phyloP scores from a whole-genome alignment of 2,329 filamentous ascomycete species.

The Aspergillus sp. region DNA sequence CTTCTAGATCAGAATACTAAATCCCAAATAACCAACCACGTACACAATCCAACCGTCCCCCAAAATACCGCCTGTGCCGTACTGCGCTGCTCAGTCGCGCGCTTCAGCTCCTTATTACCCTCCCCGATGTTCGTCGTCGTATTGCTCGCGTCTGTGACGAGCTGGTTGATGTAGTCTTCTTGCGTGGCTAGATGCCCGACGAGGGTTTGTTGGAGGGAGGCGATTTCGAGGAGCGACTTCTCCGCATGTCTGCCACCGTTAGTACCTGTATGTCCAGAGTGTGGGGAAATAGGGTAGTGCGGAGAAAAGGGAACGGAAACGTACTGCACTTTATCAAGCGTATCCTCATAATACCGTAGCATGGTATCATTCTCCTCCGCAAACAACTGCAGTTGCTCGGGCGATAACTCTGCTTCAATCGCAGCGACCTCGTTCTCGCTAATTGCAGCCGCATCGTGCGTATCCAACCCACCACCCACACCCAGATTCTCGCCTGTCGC shows the following conservation, averaged over 20 bases:
- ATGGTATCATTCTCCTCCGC: conserved; percentile 88
- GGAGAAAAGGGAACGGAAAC: conserved; percentile 30
- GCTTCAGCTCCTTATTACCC: conserved; percentile 86
- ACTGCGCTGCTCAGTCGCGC: conserved; percentile 65
- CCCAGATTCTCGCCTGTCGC: conserved; percentile 10
- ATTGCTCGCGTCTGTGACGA: conserved; percentile 73
- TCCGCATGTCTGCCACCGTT: conserved; percentile 63
- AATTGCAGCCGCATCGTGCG: conserved; percentile 21
- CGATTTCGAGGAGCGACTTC: conserved; percentile 84
- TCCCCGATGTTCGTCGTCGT: conserved; percentile 81
- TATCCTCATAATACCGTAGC: conserved; percentile 87
- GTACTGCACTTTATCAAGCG: conserved; percentile 88
- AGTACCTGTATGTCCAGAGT: conserved; percentile 1
- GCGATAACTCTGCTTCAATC: conserved; percentile 58
- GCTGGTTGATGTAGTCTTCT: conserved; percentile 78
- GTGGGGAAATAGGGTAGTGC: background rate
- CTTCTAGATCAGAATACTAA: conserved; percentile 46
- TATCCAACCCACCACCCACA: conserved; percentile 16
- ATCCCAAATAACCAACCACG: conserved; percentile 72
- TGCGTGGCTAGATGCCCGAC: conserved; percentile 80
- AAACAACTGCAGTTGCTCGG: conserved; percentile 87
- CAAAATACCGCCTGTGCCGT: conserved; percentile 73
- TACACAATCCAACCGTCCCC: conserved; percentile 67
- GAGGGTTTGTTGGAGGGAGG: conserved; percentile 82
- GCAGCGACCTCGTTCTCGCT: conserved; percentile 28